A percentile compares a stretch with the other conserved stretches of the same genome.
Evolutionary conservation across 1,139 yeast genomes (phyloP).

Genomic region (Scheffersomyces quercinus): DNA sequence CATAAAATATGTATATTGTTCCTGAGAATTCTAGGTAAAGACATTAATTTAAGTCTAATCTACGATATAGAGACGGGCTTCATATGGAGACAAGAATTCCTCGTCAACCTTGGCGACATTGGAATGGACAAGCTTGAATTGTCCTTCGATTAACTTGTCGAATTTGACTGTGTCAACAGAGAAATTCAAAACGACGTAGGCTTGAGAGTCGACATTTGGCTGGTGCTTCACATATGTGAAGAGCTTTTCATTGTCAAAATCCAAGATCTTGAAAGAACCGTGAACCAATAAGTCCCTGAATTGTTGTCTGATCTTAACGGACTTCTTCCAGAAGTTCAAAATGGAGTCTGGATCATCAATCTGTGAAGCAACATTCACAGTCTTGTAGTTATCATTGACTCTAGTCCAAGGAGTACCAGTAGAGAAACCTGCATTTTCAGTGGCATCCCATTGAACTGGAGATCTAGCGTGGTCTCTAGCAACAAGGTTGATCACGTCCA

Average conservation of each 20-base stretch:
- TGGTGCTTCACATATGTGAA: slow-evolving; percentile 40
- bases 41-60: slow-evolving; percentile 7
- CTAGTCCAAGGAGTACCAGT: slow-evolving; percentile 56
- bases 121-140: slow-evolving; percentile 29
- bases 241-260: slow-evolving; percentile 35
- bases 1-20: no score
- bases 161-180: slow-evolving; percentile 31
- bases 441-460: slow-evolving; percentile 59
- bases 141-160: slow-evolving; percentile 29
- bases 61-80: slow-evolving; percentile 38
- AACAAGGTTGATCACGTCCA: slow-evolving; percentile 35
- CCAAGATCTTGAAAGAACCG: slow-evolving; percentile 48
- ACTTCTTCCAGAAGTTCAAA: slow-evolving; percentile 45
- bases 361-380: slow-evolving; percentile 51
- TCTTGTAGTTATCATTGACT: slow-evolving; percentile 50
- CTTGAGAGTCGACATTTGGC: slow-evolving; percentile 15
- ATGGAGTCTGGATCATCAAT: slow-evolving; percentile 48
- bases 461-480: slow-evolving; percentile 60
- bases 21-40: no score
- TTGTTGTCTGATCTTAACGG: slow-evolving; percentile 45
- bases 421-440: slow-evolving; percentile 50
- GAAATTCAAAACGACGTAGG: slow-evolving; percentile 50
- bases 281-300: slow-evolving; percentile 46
- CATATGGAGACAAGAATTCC: slow-evolving; percentile 33
- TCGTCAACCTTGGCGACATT: slow-evolving; percentile 26